Base-by-base conservation (phyloP, 495 filamentous ascomycete genomes). In the Penicillium alfredii region DNA sequence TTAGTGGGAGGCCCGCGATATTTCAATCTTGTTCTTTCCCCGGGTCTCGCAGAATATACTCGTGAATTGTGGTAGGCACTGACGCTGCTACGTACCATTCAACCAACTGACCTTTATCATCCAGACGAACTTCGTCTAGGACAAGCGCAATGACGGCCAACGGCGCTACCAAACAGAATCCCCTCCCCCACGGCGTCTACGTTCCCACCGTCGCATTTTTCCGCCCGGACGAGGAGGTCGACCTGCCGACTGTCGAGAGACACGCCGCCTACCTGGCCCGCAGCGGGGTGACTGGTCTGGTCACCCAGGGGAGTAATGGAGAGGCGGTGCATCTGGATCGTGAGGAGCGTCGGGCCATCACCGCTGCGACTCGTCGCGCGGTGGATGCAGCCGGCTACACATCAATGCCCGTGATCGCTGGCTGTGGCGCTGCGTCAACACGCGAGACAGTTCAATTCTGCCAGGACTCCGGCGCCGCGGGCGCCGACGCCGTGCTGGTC, bases 241-340 rank as follows among this genome's bases (percentile, higher is more conserved):
- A 93, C 49, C 55, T 81, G 6, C 61, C 72, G 23, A 82, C 83
- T 22, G 82, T 80, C 32, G 72, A 75, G 36, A 79, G 69, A 37
- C 88, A 95, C 58, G 83, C 87, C 20, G 77, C 84, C 33, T 84
- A 85, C 48, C 83, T 95, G n/a, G 87, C 84, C 33, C 60, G 76
- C 34, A 80, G 84, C 29, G 88, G 88, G 34, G 76, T 93, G 21
- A 74, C 80, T 25, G 88, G 88, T 31, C 68, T 95, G 24, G 78
- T 85, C 30, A 87, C 84, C 11, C 87, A 93, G 59, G 88, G 88
- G 17, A 89, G 84, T 58, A 95, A 93, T 56, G 88, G 88, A 51
- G 88, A 92, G 63, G 85, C 85, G 2, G 84, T 88, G 3, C 86
- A 90, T 51, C 67, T 90, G 15, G 80, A 81, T 30, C 78, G 78